phyloP scores from a whole-genome alignment of 148 eudicot species.

The Rhododendron griersonianum region DNA sequence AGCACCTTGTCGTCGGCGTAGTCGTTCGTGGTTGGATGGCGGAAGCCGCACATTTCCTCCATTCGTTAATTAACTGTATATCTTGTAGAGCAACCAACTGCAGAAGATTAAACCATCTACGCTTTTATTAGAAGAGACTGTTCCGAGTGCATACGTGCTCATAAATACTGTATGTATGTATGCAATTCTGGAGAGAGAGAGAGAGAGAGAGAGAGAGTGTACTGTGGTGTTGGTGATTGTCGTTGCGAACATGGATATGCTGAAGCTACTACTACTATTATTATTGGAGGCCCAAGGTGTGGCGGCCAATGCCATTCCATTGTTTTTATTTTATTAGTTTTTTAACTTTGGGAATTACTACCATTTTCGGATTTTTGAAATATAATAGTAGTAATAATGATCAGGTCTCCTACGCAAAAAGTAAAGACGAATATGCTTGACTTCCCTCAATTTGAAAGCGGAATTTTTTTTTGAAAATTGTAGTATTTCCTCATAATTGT shows the following conservation, averaged over 20 bases:
- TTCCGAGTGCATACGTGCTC: neutral
- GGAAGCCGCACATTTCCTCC: conserved; percentile 70
- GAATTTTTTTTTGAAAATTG: too few species aligned
- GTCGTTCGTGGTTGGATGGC: conserved; percentile 25
- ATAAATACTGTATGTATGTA: neutral
- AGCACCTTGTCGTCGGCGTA: conserved; percentile 31
- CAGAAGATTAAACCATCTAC: neutral
- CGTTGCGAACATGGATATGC: neutral
- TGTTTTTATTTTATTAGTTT: neutral
- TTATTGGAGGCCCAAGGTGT: neutral
- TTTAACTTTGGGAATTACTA: neutral
- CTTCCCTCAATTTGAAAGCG: too few species aligned
- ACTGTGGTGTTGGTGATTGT: neutral
- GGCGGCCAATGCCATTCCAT: neutral
- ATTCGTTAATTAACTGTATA: conserved; percentile 14
- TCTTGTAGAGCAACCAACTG: neutral
- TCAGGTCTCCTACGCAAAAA: too few species aligned
- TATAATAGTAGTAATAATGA: too few species aligned
- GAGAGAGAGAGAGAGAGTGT: neutral
- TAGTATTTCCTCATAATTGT: too few species aligned
- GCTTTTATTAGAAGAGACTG: neutral
- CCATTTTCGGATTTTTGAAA: neutral
- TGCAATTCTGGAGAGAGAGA: neutral
- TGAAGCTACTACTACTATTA: neutral
- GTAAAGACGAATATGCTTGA: too few species aligned